Evolutionary conservation across 352 stramenopile species (phyloP).

Genomic region (Phytophthora tubulina): DNA sequence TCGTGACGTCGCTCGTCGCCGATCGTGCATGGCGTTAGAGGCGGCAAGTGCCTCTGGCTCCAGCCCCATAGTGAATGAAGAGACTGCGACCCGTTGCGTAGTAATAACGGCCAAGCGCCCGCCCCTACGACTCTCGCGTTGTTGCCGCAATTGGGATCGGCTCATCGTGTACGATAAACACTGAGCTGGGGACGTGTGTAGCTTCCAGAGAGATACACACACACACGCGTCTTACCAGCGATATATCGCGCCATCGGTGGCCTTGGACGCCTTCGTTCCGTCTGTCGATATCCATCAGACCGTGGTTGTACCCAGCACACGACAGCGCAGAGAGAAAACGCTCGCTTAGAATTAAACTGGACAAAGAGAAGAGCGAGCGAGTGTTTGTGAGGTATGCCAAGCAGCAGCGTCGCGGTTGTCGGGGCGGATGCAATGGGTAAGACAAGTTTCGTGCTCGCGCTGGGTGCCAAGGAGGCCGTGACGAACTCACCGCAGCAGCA

Average conservation of each 20-base stretch:
- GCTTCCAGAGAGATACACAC: background rate
- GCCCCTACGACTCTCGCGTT: background rate
- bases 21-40: conserved; percentile 28
- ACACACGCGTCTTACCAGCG: background rate
- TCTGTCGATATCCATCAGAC: conserved; percentile 23
- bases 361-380: background rate
- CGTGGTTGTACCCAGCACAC: conserved; percentile 29
- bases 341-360: conserved; percentile 19
- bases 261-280: conserved; percentile 9
- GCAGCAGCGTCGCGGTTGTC: conserved; percentile 49
- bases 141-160: conserved; percentile 3
- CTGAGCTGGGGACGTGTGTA: background rate
- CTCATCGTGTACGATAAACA: conserved; percentile 7
- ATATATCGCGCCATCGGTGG: conserved; percentile 21
- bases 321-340: conserved; percentile 15
- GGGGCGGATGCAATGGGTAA: conserved; percentile 58
- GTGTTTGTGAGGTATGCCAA: conserved; percentile 23
- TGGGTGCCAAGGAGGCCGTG: conserved; percentile 44
- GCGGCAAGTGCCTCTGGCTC: conserved; percentile 14
- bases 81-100: conserved; percentile 7
- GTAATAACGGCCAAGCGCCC: conserved; percentile 20
- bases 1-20: conserved; percentile 23
- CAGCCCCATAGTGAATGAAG: background rate
- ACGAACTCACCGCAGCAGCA: conserved; percentile 2
- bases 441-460: conserved; percentile 56